Conservation (phyloP, 306 rosid species). For the Comarum palustre region DNA sequence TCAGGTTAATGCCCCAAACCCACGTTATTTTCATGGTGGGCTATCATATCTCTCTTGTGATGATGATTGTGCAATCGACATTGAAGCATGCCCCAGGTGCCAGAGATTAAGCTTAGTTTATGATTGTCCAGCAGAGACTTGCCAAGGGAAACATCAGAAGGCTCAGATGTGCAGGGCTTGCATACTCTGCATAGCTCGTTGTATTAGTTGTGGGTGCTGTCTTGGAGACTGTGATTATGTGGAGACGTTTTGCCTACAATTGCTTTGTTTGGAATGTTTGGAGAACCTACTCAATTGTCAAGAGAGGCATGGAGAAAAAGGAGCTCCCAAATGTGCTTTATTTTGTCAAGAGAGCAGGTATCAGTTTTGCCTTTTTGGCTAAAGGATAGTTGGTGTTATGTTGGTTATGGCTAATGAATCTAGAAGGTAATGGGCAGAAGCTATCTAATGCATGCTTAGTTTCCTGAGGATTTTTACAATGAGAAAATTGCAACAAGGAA, state of each 20-base stretch:
- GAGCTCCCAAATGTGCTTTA: constrained; percentile 27
- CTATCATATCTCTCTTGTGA: constrained; percentile 24
- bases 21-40: constrained; percentile 42
- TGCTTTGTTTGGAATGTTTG: constrained; percentile 49
- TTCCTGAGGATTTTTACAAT: neutral
- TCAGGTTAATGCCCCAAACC: constrained; percentile 35
- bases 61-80: constrained; percentile 50
- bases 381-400: constrained; percentile 19
- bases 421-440: constrained; percentile 5
- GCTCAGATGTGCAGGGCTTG: constrained; percentile 56
- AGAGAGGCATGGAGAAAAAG: constrained; percentile 30
- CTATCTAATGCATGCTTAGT: constrained; percentile 1
- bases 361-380: constrained; percentile 43
- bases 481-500: neutral
- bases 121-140: constrained; percentile 59
- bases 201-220: constrained; percentile 52
- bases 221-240: constrained; percentile 40
- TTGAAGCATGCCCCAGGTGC: constrained; percentile 61
- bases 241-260: constrained; percentile 50
- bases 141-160: constrained; percentile 40
- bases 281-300: constrained; percentile 27
- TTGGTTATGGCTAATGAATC: constrained; percentile 18
- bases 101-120: constrained; percentile 40
- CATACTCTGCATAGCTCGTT: constrained; percentile 44
- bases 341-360: constrained; percentile 32